These are phyloP conservation scores for Diacronema lutheri DNA, from an alignment of 78 protist genomes.

Conservation along the genomic window DNA sequence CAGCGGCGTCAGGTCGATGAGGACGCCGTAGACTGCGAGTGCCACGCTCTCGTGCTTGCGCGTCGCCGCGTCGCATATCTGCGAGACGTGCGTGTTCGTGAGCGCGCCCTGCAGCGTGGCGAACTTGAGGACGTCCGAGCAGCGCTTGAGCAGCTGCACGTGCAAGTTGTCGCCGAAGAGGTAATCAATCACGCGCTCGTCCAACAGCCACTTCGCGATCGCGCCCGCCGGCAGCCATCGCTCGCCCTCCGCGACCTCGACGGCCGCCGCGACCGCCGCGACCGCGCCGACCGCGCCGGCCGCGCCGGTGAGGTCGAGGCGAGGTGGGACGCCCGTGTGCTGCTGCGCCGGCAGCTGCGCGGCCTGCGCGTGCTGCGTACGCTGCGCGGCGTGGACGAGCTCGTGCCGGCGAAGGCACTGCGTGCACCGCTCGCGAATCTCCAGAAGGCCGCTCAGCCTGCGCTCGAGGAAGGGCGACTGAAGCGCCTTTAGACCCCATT, in stretches of 20 bases:
- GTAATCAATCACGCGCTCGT: conserved; percentile 46
- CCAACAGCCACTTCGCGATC: conserved; percentile 50
- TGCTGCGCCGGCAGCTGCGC: neutral
- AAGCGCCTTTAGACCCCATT: neutral
- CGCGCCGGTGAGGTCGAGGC: neutral
- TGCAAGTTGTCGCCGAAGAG: conserved; percentile 63
- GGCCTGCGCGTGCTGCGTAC: neutral
- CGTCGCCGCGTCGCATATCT: conserved; percentile 46
- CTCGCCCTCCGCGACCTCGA: neutral
- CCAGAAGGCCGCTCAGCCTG: neutral
- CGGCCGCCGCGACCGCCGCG: neutral
- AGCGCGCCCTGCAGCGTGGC: conserved; percentile 21
- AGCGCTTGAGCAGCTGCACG: conserved; percentile 56
- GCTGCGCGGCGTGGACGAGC: neutral
- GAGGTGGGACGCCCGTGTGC: neutral
- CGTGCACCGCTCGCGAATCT: no score
- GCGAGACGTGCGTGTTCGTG: neutral
- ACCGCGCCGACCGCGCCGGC: neutral
- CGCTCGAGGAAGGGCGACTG: neutral
- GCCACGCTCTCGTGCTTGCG: conserved; percentile 65
- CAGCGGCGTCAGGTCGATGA: conserved; percentile 28
- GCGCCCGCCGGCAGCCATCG: neutral
- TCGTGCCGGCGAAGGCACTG: no score
- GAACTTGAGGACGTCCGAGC: conserved; percentile 59
- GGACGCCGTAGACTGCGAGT: conserved; percentile 35